Conservation (phyloP, 345 rosid genomes). For the Hevea brasiliensis region DNA sequence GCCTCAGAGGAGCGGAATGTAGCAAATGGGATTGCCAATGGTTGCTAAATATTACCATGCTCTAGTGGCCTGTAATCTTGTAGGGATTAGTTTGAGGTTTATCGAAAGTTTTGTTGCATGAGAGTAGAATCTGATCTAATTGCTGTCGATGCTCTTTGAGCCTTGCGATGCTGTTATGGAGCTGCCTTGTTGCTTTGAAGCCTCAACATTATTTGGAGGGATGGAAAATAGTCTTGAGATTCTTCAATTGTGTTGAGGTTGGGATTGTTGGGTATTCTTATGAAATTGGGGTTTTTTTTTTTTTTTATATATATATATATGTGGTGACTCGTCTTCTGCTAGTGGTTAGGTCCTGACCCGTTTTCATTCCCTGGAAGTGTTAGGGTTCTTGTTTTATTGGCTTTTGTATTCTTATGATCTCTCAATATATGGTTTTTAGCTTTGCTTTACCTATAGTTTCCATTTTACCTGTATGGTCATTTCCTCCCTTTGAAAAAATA, state of each 20-base stretch:
- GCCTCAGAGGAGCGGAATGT: neutral
- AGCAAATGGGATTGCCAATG: conserved; percentile 7
- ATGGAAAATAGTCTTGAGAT: neutral
- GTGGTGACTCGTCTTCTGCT: no score
- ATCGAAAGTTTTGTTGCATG: neutral
- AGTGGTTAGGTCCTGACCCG: conserved; percentile 22
- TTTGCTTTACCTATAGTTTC: neutral
- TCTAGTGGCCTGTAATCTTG: neutral
- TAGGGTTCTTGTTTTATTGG: conserved; percentile 22
- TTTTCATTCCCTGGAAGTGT: conserved; percentile 22
- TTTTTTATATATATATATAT: no score
- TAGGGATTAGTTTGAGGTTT: neutral
- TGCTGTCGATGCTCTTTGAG: neutral
- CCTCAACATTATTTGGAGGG: neutral
- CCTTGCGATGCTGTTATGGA: conserved; percentile 10
- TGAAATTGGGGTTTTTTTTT: neutral
- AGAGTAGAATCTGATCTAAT: neutral
- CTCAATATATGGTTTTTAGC: no score
- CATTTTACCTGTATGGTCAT: conserved; percentile 13
- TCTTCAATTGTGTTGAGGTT: conserved; percentile 12
- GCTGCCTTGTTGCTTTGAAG: neutral
- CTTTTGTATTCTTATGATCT: conserved; percentile 8
- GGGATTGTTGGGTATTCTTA: conserved; percentile 3
- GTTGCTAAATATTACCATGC: conserved; percentile 4
- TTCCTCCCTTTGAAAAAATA: conserved; percentile 23